phyloP scores from a whole-genome alignment of 805 yeast species.

The Debaryomyces hansenii region DNA sequence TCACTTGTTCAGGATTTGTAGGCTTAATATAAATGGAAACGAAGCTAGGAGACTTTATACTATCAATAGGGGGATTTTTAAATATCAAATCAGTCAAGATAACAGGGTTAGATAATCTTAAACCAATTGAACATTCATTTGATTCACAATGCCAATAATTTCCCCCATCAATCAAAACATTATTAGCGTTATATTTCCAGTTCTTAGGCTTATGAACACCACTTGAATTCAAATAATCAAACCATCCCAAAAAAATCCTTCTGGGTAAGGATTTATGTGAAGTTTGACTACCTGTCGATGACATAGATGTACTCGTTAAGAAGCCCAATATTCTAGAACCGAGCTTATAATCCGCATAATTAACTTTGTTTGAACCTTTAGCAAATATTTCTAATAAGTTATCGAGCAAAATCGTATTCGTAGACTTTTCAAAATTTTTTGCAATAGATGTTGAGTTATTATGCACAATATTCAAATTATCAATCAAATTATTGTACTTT shows the following conservation, averaged over 20 bases:
- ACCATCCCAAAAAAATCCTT: conserved; percentile 40
- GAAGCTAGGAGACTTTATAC: conserved; percentile 13
- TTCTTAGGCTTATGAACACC: conserved; percentile 20
- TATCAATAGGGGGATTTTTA: conserved; percentile 12
- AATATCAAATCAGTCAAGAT: conserved; percentile 37
- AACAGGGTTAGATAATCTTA: conserved; percentile 30
- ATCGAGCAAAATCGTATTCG: conserved; percentile 26
- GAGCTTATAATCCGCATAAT: conserved; percentile 39
- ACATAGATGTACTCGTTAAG: conserved; percentile 20
- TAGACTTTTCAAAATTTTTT: conserved; percentile 6
- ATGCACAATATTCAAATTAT: conserved; percentile 16
- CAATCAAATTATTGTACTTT: conserved; percentile 26
- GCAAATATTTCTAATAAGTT: conserved; percentile 30
- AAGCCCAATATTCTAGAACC: conserved; percentile 43
- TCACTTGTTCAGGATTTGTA: conserved; percentile 14
- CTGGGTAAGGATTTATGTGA: conserved; percentile 20
- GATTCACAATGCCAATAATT: conserved; percentile 34
- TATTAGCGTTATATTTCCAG: conserved; percentile 40
- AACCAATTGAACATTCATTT: conserved; percentile 31
- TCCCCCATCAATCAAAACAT: conserved; percentile 34
- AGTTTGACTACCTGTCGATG: conserved; percentile 13
- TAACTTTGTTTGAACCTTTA: conserved; percentile 34
- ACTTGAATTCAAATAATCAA: conserved; percentile 27
- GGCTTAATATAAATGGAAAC: conserved; percentile 34
- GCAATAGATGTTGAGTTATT: conserved; percentile 7